A percentile compares a stretch with the other conserved stretches of the same genome.
These are phyloP conservation scores for Starmerella khaoyaiensis DNA, from an alignment of 805 yeast genomes.

Conservation along the genomic window DNA sequence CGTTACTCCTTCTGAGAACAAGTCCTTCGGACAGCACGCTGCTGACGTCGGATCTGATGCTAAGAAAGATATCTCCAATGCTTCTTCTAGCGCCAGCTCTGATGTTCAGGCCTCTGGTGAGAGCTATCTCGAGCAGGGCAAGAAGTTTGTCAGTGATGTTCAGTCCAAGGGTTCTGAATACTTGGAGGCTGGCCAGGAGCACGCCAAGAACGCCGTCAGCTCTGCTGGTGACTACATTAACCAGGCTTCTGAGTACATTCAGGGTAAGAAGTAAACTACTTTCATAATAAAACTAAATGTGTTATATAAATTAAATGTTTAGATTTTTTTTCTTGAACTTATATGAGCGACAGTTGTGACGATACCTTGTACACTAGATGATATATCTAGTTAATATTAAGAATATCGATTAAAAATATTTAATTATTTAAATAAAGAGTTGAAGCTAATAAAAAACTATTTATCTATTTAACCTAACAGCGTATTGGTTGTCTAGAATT, in stretches of 20 bases:
- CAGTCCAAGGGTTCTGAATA: conserved; percentile 21
- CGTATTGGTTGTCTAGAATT: too few relatives aligned
- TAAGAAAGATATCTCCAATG: conserved; percentile 31
- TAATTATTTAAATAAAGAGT: too few relatives aligned
- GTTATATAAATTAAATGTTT: too few relatives aligned
- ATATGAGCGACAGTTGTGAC: too few relatives aligned
- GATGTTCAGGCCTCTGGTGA: conserved; percentile 37
- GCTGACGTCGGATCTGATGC: conserved; percentile 50
- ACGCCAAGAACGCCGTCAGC: conserved; percentile 20
- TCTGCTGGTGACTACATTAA: conserved; percentile 25
- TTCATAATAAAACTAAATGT: too few relatives aligned
- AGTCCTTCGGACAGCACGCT: conserved; percentile 48
- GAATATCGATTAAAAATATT: too few relatives aligned
- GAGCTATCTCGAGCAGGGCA: conserved; percentile 23
- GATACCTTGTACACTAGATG: too few relatives aligned
- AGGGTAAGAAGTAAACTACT: conserved; percentile 19
- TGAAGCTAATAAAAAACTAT: too few relatives aligned
- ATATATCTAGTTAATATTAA: too few relatives aligned
- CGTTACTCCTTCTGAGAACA: conserved; percentile 41
- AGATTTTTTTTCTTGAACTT: too few relatives aligned
- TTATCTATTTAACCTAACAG: too few relatives aligned
- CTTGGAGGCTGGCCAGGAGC: conserved; percentile 13
- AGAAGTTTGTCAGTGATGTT: conserved; percentile 19
- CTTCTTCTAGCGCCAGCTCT: conserved; percentile 38
- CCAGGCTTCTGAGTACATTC: conserved; percentile 27